These are phyloP conservation scores for Agaricus sinodeliciosus DNA, from an alignment of 768 basidiomycete species.

Conservation along the genomic window DNA sequence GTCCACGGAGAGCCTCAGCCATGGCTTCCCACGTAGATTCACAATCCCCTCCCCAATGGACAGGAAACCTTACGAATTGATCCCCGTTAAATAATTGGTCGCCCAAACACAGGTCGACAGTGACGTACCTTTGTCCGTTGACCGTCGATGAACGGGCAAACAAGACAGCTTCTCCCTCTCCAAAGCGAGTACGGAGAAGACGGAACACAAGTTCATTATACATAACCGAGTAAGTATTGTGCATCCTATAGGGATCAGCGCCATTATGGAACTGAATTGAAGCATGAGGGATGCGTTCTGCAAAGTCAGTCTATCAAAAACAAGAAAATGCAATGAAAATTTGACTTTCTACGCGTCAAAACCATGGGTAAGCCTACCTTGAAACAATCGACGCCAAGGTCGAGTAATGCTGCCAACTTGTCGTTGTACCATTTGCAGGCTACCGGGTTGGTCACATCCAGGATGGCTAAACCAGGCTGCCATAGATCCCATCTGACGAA, in stretches of 20 bases:
- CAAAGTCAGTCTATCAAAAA: conserved; percentile 58
- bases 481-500: conserved; percentile 21
- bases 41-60: conserved; percentile 72
- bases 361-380: conserved; percentile 33
- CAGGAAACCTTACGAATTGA: conserved; percentile 24
- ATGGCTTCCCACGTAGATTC: conserved; percentile 75
- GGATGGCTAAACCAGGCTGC: conserved; percentile 41
- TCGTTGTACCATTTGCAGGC: conserved; percentile 50
- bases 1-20: conserved; percentile 66
- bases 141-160: conserved; percentile 65
- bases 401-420: conserved; percentile 44
- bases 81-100: neutral
- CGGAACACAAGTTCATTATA: conserved; percentile 71
- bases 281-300: conserved; percentile 67
- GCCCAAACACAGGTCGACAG: neutral
- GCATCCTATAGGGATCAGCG: conserved; percentile 61
- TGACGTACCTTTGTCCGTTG: conserved; percentile 55
- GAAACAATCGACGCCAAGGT: conserved; percentile 51
- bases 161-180: conserved; percentile 59
- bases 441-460: conserved; percentile 54
- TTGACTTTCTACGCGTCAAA: too few relatives aligned
- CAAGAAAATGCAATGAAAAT: neutral
- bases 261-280: conserved; percentile 58
- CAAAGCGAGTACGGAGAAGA: conserved; percentile 49
- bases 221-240: conserved; percentile 63